Percentiles rank a stretch among this genome's conserved stretches.
Conservation (phyloP, 345 rosid species). For the Laguncularia racemosa region DNA sequence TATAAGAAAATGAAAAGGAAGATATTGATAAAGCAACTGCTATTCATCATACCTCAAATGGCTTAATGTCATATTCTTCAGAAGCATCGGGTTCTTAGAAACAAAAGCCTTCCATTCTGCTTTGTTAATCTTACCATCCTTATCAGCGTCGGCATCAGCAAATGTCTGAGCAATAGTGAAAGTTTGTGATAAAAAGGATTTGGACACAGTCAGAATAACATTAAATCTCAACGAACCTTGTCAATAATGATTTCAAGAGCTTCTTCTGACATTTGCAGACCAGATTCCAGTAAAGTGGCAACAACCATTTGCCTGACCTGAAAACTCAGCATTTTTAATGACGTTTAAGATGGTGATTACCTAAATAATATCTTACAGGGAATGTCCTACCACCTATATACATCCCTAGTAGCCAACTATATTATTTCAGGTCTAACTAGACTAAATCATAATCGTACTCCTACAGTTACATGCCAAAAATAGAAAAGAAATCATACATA, state of each 20-base stretch:
- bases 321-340: background rate
- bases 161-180: conserved; percentile 30
- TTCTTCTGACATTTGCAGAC: conserved; percentile 76
- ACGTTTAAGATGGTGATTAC: too few species aligned
- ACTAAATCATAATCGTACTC: too few species aligned
- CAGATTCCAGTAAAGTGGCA: conserved; percentile 87
- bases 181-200: background rate
- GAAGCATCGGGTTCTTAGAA: conserved; percentile 32
- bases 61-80: conserved; percentile 58
- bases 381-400: too few species aligned
- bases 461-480: background rate
- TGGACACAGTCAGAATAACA: background rate
- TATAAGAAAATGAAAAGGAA: background rate
- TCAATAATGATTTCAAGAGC: conserved; percentile 75
- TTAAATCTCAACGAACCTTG: conserved; percentile 35
- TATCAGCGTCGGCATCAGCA: conserved; percentile 40
- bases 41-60: conserved; percentile 27
- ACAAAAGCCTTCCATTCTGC: conserved; percentile 47
- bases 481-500: background rate
- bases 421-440: too few species aligned
- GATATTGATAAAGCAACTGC: background rate
- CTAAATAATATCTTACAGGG: too few species aligned
- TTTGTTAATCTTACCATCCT: conserved; percentile 51
- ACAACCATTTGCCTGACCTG: conserved; percentile 91
- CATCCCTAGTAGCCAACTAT: too few species aligned